Evolutionary conservation across 768 basidiomycete species (phyloP).

Genomic region (Gyrodon lividus): DNA sequence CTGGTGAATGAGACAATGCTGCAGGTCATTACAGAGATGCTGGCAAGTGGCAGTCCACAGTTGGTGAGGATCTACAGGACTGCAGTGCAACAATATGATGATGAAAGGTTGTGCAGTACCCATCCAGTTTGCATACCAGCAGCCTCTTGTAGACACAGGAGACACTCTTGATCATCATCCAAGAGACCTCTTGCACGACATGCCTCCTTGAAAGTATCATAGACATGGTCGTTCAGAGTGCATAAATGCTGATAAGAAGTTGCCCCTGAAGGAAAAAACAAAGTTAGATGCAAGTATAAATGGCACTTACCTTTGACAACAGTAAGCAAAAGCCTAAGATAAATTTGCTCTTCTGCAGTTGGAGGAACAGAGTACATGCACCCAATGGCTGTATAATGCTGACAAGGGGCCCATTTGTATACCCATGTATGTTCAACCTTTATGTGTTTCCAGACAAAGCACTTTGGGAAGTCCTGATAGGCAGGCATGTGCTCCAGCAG

Average conservation of each 20-base stretch:
- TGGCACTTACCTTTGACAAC: conserved; percentile 23
- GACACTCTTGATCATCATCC: conserved; percentile 49
- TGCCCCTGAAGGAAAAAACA: conserved; percentile 14
- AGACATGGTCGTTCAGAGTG: conserved; percentile 21
- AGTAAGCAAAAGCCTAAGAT: conserved; percentile 40
- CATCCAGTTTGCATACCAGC: conserved; percentile 36
- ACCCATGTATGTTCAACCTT: conserved; percentile 36
- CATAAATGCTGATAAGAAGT: conserved; percentile 26
- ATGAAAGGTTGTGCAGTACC: conserved; percentile 40
- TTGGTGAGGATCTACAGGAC: conserved; percentile 30
- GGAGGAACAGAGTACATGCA: conserved; percentile 16
- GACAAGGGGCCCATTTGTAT: too few species aligned
- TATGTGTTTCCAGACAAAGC: conserved; percentile 26
- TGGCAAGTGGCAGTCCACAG: conserved; percentile 37
- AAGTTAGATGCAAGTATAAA: background rate
- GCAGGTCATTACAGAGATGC: conserved; percentile 28
- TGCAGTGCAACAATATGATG: conserved; percentile 37
- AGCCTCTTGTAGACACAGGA: conserved; percentile 41
- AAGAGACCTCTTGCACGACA: conserved; percentile 43
- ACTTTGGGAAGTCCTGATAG: conserved; percentile 35
- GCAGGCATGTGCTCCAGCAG: conserved; percentile 8
- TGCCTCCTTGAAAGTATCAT: conserved; percentile 38
- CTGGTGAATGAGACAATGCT: background rate
- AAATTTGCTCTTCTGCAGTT: conserved; percentile 37
- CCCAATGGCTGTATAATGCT: too few species aligned